phyloP scores from a whole-genome alignment of 139 green algal genomes.

The Chlamydomonas sp. region DNA sequence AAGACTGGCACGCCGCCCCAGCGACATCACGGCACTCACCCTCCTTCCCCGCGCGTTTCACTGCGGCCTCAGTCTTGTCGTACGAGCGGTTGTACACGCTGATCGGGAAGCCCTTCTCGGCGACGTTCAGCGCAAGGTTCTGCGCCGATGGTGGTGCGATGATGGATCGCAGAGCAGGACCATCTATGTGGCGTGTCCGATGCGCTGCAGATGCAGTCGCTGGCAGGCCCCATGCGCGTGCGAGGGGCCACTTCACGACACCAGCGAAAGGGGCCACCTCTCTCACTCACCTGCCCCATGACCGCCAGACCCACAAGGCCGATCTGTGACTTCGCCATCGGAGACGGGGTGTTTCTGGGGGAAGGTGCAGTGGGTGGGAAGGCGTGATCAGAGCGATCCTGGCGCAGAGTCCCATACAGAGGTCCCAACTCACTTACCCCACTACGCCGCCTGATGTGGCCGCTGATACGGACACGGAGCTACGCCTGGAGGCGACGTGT shows the following conservation, averaged over 20 bases:
- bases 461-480: too few species aligned
- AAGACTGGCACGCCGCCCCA: too few species aligned
- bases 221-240: background rate
- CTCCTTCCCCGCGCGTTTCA: constrained; percentile 87
- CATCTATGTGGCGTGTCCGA: background rate
- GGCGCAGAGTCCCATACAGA: too few species aligned
- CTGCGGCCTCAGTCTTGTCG: constrained; percentile 90
- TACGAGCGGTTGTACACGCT: constrained; percentile 92
- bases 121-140: constrained; percentile 98
- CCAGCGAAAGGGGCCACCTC: background rate
- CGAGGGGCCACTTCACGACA: background rate
- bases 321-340: too few species aligned
- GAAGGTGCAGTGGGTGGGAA: too few species aligned
- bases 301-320: constrained; percentile 93
- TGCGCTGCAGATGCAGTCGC: background rate
- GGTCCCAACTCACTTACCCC: too few species aligned
- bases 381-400: too few species aligned
- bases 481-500: too few species aligned
- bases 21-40: too few species aligned
- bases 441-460: too few species aligned
- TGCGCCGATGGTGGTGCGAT: constrained; percentile 35
- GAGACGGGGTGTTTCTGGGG: too few species aligned
- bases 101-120: constrained; percentile 96
- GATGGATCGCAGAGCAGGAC: background rate
- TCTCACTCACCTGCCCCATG: constrained; percentile 90